These are phyloP conservation scores for Drechslerella stenobrocha DNA, from an alignment of 2,329 filamentous ascomycete species.

Conservation along the genomic window DNA sequence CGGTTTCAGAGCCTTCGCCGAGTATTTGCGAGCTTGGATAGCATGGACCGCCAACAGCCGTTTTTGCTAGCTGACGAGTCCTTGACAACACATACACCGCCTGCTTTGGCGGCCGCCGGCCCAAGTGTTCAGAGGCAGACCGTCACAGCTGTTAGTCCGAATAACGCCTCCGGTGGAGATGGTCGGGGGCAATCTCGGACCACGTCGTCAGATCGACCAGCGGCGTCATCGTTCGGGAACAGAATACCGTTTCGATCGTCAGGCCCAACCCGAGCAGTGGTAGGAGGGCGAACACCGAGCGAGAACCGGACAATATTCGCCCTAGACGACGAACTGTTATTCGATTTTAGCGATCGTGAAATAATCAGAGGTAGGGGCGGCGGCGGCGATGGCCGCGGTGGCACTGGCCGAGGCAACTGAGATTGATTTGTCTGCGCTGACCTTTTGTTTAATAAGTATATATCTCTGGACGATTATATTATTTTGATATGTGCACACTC, in stretches of 20 bases:
- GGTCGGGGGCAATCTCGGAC: conserved; percentile 17
- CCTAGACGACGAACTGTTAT: conserved; percentile 52
- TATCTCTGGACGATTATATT: conserved; percentile 13
- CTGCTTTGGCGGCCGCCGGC: conserved; percentile 43
- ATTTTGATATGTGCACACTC: conserved; percentile 13
- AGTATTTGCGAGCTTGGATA: conserved; percentile 49
- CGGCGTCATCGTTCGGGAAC: conserved; percentile 27
- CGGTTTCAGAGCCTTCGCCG: conserved; percentile 43
- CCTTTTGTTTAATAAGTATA: conserved; percentile 20
- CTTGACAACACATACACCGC: conserved; percentile 47
- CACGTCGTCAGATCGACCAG: conserved; percentile 29
- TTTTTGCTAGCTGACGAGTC: conserved; percentile 50
- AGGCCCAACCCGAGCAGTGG: conserved; percentile 19
- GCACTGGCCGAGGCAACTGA: conserved; percentile 36
- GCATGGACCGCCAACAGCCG: conserved; percentile 47
- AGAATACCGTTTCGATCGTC: conserved; percentile 34
- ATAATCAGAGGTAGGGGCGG: conserved; percentile 48
- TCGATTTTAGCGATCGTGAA: conserved; percentile 53
- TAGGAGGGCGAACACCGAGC: conserved; percentile 50
- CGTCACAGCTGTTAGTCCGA: conserved; percentile 18
- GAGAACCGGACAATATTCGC: conserved; percentile 48
- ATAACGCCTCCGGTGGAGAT: conserved; percentile 15
- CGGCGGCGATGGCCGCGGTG: conserved; percentile 43
- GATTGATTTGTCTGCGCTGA: conserved; percentile 15
- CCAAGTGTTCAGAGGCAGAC: conserved; percentile 40